phyloP scores from a whole-genome alignment of 352 stramenopile genomes.

The Thraustochytrium striatum region DNA sequence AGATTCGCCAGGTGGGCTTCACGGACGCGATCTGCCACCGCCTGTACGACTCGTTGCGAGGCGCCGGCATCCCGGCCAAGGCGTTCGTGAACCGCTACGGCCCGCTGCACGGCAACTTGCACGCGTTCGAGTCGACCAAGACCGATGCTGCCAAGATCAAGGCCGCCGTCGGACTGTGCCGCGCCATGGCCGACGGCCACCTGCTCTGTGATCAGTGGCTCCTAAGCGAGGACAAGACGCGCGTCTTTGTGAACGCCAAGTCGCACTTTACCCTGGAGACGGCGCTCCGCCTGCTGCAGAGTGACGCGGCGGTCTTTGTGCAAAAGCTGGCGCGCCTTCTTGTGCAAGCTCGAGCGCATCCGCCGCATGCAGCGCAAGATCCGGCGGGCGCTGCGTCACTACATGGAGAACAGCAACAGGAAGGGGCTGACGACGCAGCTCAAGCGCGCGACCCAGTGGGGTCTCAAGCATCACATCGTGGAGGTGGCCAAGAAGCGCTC shows the following conservation, averaged over 20 bases:
- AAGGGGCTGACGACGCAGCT: not conserved
- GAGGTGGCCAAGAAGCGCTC: not conserved
- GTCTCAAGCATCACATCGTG: not conserved
- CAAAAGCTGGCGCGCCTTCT: not conserved
- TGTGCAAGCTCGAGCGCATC: constrained; percentile 17
- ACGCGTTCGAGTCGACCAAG: too few species aligned
- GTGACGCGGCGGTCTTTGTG: not conserved
- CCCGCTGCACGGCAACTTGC: not conserved
- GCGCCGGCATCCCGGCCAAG: not conserved
- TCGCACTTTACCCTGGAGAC: constrained; percentile 10
- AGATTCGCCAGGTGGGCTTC: not conserved
- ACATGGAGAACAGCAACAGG: not conserved
- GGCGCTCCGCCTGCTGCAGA: not conserved
- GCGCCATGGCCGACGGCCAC: not conserved
- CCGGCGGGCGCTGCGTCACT: not conserved
- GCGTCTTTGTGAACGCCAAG: constrained; percentile 7
- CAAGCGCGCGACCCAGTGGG: not conserved
- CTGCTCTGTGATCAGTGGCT: not conserved
- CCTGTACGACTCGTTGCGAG: constrained; percentile 3
- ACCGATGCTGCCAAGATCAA: not conserved
- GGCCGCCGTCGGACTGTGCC: not conserved
- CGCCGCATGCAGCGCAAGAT: constrained; percentile 28
- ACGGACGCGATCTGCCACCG: not conserved
- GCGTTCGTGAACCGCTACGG: not conserved
- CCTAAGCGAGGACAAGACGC: not conserved